Percentiles rank a stretch among this genome's conserved stretches.
Evolutionary conservation across 2,329 filamentous ascomycete genomes (phyloP).

Genomic region (Cercospora brassicicola): DNA sequence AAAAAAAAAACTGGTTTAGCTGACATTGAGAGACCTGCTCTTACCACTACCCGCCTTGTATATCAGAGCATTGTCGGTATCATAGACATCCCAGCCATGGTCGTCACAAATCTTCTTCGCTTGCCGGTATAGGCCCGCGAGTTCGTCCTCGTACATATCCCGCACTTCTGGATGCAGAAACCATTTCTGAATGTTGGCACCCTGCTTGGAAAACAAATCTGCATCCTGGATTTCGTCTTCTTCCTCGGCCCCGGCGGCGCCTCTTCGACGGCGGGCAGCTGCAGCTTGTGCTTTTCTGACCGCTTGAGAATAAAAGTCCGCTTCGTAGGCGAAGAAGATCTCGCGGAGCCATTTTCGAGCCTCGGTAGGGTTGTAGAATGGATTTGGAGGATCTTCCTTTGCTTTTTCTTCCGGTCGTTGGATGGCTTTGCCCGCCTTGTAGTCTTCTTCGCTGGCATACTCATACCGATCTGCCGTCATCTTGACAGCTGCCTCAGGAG

Average conservation of each 20-base stretch:
- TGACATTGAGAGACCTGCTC: slow-evolving; percentile 1
- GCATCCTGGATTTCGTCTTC: slow-evolving; percentile 17
- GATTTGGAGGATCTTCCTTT: slow-evolving; percentile 27
- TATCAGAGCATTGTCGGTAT: slow-evolving; percentile 28
- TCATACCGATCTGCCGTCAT: slow-evolving; percentile 31
- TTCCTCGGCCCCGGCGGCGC: not conserved
- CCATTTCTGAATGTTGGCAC: slow-evolving; percentile 25
- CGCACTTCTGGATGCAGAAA: slow-evolving; percentile 28
- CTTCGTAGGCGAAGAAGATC: slow-evolving; percentile 31
- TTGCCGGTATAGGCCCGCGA: slow-evolving; percentile 26
- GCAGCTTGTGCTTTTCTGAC: not conserved
- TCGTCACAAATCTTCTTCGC: slow-evolving; percentile 36
- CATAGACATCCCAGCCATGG: slow-evolving; percentile 33
- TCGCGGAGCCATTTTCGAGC: slow-evolving; percentile 29
- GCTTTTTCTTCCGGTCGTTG: slow-evolving; percentile 11
- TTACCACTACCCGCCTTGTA: slow-evolving; percentile 26
- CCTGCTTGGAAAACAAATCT: not conserved
- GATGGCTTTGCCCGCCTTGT: slow-evolving; percentile 11
- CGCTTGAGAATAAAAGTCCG: slow-evolving; percentile 9
- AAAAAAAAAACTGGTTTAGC: not conserved
- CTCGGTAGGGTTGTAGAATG: slow-evolving; percentile 22
- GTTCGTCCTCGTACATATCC: slow-evolving; percentile 32
- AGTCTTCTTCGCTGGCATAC: slow-evolving; percentile 29
- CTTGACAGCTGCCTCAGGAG: slow-evolving; percentile 27
- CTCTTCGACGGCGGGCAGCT: not conserved